These are phyloP conservation scores for Saturnispora hagleri DNA, from an alignment of 805 yeast genomes.

Conservation along the genomic window DNA sequence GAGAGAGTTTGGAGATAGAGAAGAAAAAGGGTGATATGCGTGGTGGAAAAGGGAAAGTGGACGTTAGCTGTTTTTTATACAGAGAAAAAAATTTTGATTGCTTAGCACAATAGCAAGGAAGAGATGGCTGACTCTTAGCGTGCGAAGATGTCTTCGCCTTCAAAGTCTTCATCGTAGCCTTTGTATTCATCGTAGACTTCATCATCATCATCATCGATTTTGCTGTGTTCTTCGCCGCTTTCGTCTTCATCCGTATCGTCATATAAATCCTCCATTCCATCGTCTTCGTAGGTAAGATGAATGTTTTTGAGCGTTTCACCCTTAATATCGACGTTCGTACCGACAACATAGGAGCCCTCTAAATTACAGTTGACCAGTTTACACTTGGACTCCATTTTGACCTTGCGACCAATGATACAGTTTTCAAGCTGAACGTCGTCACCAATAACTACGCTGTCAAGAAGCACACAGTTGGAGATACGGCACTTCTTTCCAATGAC, in stretches of 20 bases:
- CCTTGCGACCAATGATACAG: conserved; percentile 71
- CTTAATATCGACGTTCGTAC: conserved; percentile 39
- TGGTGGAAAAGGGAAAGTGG: background rate
- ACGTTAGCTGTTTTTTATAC: background rate
- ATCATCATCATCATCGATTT: conserved; percentile 11
- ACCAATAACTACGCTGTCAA: conserved; percentile 61
- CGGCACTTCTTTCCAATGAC: conserved; percentile 78
- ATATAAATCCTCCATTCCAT: conserved; percentile 19
- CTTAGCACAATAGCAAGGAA: background rate
- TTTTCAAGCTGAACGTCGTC: conserved; percentile 79
- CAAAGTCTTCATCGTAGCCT: conserved; percentile 47
- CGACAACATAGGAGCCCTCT: conserved; percentile 68
- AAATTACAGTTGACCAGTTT: conserved; percentile 74
- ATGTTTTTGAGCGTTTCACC: conserved; percentile 32
- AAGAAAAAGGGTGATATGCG: background rate
- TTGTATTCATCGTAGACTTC: conserved; percentile 44
- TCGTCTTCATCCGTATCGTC: conserved; percentile 27
- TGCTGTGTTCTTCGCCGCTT: conserved; percentile 28
- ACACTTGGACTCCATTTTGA: conserved; percentile 52
- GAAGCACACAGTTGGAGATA: conserved; percentile 74
- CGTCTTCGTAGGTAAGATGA: conserved; percentile 23
- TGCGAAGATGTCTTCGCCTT: conserved; percentile 32
- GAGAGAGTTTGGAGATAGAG: background rate
- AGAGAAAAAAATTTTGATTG: background rate
- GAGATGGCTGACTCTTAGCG: conserved; percentile 8